Base-by-base conservation (phyloP, 163 green algal species). In the Chlamydomonas reinhardtii region DNA sequence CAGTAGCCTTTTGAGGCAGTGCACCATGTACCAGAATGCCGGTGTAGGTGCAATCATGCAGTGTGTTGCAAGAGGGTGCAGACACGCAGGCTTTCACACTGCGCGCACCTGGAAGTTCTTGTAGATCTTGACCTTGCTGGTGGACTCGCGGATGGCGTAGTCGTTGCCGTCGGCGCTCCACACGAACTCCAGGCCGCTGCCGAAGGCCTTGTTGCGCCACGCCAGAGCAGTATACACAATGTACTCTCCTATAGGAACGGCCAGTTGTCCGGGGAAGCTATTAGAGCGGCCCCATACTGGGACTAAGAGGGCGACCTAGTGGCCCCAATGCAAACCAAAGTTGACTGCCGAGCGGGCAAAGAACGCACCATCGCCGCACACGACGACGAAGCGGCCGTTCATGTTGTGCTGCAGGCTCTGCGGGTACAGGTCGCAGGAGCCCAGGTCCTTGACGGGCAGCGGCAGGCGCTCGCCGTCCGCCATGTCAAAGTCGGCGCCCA, bases 181-280 rank as follows among this genome's bases (percentile, higher is more conserved):
- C 27, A 95, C 96, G 93, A 99, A 99, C 85, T 99, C 96, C 31
- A 97, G 89, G 0, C 76, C 89, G 73, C 82, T 80, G 35, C 97
- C 97, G 88, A 99, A 99, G 34, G 89, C 94, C 94, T 99, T 99
- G 94, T 99, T 99, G n/a, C 98, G 92, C 98, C 98, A 99, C 0
- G 98, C 98, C 37, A 99, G 93, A 0, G 98, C 98, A 8, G 98
- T 99, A 95, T 99, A 99, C 85, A 99, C 97, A 68, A 99, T 96
- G 89, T 99, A 99, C 93, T 99, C 97, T 62, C 96, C 93, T 89
- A 37, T 12, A 20, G 73, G 12, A 56, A 14, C 14, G 9, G 19
- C 48, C 11, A 14, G 48, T 19, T 22, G 48, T 17, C 39, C 12
- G 48, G 17, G 48, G 48, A 12, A 14, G 48, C 48, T 2, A 14